Evolutionary conservation across 2,329 filamentous ascomycete genomes (phyloP), one percentile per base, ranked within the genome.

Genomic region (Didymella pinodella): DNA sequence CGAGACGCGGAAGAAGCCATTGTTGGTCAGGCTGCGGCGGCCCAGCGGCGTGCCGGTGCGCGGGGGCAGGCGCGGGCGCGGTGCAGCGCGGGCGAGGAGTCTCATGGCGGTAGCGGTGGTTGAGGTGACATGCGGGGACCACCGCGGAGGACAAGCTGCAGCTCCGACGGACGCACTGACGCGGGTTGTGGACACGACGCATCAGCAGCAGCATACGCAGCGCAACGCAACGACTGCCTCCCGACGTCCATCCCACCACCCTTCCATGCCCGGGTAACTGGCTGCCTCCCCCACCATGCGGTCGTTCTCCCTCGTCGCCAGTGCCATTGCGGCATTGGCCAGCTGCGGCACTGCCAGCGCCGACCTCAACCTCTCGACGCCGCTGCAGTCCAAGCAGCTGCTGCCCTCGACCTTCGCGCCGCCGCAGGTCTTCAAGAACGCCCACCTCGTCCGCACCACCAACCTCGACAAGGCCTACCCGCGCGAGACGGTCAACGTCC

Each of bases 401-500:
- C 78, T 83, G 36, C 74, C 80, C 26, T 74, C 73, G 65, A 76
- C 75, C 62, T 97, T 97, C 82, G 90, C 86, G 78, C 93, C 94
- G 53, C 90, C 93, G 14, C 91, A 92, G 76, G 91, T 93, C 67
- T 99, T 97, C 83, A 92, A 93, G 81, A 97, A 99, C 79, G 85
- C 85, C 78, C 98, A 99, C 77, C 80, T 98, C 29, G 90, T 98
- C 50, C 91, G 95, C 71, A 89, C 90, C 65, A 89, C 96, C 74
- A 97, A 96, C 67, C 80, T 97, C 58, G 94, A 98, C 80, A 98
- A 97, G 84, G 91, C 88, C 67, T 98, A 95, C 73, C 88, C 89
- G 54, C 89, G 93, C 75, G 94, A 98, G 79, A 90, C 89, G 14
- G 87, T 97, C 83, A 97, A 98, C 80, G 89, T 97, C n/a, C 84